Conservation (phyloP, 2,329 filamentous ascomycete genomes). For the Pseudopyricularia javanii region DNA sequence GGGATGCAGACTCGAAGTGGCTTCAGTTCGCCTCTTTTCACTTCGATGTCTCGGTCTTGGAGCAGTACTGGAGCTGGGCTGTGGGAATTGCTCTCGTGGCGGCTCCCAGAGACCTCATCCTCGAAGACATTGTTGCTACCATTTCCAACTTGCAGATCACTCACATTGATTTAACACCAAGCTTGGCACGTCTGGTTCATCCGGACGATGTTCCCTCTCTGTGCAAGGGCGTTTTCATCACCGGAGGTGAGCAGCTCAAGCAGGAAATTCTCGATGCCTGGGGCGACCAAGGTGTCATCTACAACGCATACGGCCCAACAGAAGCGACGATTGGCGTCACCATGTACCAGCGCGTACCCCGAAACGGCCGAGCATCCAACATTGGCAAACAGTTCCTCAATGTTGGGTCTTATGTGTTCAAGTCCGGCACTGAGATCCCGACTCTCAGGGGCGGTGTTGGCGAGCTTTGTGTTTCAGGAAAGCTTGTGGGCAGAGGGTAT, state of each 20-base stretch:
- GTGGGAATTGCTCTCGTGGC: conserved; percentile 77
- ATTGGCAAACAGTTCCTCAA: conserved; percentile 82
- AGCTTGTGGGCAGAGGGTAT: conserved; percentile 81
- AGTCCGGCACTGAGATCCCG: conserved; percentile 54
- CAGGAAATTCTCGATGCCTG: conserved; percentile 81
- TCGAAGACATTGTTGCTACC: conserved; percentile 66
- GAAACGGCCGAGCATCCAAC: conserved; percentile 70
- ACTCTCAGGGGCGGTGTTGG: conserved; percentile 71
- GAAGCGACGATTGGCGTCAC: conserved; percentile 90
- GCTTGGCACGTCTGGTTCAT: conserved; percentile 64
- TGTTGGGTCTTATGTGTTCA: conserved; percentile 71
- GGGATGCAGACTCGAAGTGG: conserved; percentile 65
- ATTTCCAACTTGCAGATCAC: conserved; percentile 67
- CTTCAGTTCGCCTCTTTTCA: conserved; percentile 90
- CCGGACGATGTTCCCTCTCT: conserved; percentile 72
- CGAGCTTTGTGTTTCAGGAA: conserved; percentile 79
- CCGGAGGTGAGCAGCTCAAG: conserved; percentile 76
- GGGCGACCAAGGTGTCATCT: conserved; percentile 70
- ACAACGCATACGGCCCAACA: conserved; percentile 87
- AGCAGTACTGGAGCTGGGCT: conserved; percentile 94
- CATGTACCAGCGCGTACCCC: conserved; percentile 71
- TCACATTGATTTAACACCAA: conserved; percentile 85
- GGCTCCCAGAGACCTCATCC: conserved; percentile 70
- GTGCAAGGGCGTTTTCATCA: conserved; percentile 80
- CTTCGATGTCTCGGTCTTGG: conserved; percentile 85